Percentiles rank a stretch among this genome's conserved stretches.
These are phyloP conservation scores for Xylaria venustula DNA, from an alignment of 495 filamentous ascomycete species.

Conservation along the genomic window DNA sequence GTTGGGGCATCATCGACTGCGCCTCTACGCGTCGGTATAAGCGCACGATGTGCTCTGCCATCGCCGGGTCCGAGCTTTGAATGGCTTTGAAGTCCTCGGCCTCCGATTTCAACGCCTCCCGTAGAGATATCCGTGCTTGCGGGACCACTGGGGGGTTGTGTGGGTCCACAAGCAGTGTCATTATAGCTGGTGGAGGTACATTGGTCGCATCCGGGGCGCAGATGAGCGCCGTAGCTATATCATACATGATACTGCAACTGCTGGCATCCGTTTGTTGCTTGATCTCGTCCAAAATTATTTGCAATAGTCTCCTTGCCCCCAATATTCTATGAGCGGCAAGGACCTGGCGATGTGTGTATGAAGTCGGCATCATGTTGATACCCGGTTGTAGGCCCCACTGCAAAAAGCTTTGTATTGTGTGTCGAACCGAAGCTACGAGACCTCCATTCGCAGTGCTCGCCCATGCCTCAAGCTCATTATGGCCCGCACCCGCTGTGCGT, in stretches of 20 bases:
- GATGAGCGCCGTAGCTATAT: constrained; percentile 71
- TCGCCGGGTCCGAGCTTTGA: constrained; percentile 56
- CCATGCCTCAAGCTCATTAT: constrained; percentile 78
- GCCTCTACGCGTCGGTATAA: constrained; percentile 73
- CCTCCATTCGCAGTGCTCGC: constrained; percentile 59
- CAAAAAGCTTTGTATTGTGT: constrained; percentile 65
- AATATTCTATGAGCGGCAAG: constrained; percentile 65
- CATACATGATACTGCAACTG: constrained; percentile 64
- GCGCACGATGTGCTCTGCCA: constrained; percentile 72
- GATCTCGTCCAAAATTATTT: constrained; percentile 67
- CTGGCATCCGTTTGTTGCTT: constrained; percentile 48
- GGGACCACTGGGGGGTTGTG: constrained; percentile 24
- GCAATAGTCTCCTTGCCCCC: constrained; percentile 62
- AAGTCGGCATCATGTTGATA: constrained; percentile 64
- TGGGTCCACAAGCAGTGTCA: constrained; percentile 23
- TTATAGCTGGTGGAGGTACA: constrained; percentile 41
- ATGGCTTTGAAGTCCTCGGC: constrained; percentile 62
- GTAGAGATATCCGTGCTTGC: constrained; percentile 48
- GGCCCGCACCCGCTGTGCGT: constrained; percentile 61
- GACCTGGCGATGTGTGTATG: constrained; percentile 78
- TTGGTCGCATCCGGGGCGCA: constrained; percentile 61
- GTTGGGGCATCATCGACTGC: constrained; percentile 39
- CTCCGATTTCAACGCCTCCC: constrained; percentile 66
- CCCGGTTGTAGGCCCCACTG: constrained; percentile 69
- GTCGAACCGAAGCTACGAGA: constrained; percentile 58